These are phyloP conservation scores for Inonotus obliquus DNA, from an alignment of 1,284 basidiomycete genomes.

Conservation along the genomic window DNA sequence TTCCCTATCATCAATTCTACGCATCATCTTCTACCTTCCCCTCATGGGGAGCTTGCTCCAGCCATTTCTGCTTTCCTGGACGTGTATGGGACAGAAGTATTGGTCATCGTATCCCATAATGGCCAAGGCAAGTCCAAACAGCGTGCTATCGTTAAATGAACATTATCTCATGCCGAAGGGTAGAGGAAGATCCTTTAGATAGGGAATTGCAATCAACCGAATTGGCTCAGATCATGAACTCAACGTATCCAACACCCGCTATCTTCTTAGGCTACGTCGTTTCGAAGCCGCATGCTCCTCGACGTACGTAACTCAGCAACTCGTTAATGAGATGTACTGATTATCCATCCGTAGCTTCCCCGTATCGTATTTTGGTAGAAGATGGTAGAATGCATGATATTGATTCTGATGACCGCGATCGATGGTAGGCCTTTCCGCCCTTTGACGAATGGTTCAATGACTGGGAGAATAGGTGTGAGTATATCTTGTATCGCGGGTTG, in stretches of 20 bases:
- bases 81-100: constrained; percentile 75
- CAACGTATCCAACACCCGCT: constrained; percentile 70
- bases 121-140: constrained; percentile 66
- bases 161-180: neutral
- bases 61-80: constrained; percentile 89
- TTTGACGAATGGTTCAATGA: constrained; percentile 1
- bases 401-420: constrained; percentile 62
- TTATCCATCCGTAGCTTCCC: constrained; percentile 48
- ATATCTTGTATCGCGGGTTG: constrained; percentile 79
- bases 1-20: constrained; percentile 90
- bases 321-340: neutral
- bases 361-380: constrained; percentile 78
- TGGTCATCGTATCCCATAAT: constrained; percentile 87
- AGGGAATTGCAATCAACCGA: constrained; percentile 84
- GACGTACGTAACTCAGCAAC: constrained; percentile 46
- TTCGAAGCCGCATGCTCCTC: constrained; percentile 65
- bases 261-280: constrained; percentile 89
- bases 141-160: constrained; percentile 8
- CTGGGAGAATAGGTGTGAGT: constrained; percentile 67
- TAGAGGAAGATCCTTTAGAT: constrained; percentile 86
- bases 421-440: constrained; percentile 50
- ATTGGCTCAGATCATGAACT: constrained; percentile 76
- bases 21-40: constrained; percentile 88
- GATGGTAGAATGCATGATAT: constrained; percentile 76
- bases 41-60: constrained; percentile 85